Evolutionary conservation across 345 rosid genomes (phyloP).

Genomic region (Pistacia vera): DNA sequence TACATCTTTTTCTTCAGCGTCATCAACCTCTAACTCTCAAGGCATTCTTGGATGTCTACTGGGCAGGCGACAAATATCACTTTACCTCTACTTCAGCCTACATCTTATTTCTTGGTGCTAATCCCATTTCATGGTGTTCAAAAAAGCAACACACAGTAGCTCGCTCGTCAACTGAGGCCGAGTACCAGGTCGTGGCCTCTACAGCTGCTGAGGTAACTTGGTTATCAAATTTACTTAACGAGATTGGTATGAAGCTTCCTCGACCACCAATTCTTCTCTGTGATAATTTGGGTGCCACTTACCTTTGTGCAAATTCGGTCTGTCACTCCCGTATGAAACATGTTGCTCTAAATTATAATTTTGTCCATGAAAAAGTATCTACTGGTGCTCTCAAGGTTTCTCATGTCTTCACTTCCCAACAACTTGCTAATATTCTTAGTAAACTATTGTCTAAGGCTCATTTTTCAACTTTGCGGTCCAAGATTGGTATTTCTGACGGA

Average conservation of each 20-base stretch:
- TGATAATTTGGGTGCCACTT: neutral
- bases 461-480: too few relatives aligned
- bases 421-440: neutral
- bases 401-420: too few relatives aligned
- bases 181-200: neutral
- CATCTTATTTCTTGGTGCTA: neutral
- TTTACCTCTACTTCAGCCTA: neutral
- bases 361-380: neutral
- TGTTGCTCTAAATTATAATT: neutral
- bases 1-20: neutral
- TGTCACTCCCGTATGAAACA: slow-evolving; percentile 7
- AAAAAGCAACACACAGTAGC: neutral
- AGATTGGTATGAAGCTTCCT: neutral
- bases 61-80: neutral
- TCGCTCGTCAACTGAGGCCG: neutral
- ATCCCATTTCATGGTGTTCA: neutral
- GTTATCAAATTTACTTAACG: neutral
- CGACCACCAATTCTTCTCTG: neutral
- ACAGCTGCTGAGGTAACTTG: neutral
- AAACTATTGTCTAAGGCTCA: neutral
- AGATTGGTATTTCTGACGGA: neutral
- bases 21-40: rapidly evolving
- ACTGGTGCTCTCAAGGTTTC: too few relatives aligned
- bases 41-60: neutral
- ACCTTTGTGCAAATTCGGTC: neutral